phyloP scores from a whole-genome alignment of 108 stramenopile species.

The Skeletonema costatum region DNA sequence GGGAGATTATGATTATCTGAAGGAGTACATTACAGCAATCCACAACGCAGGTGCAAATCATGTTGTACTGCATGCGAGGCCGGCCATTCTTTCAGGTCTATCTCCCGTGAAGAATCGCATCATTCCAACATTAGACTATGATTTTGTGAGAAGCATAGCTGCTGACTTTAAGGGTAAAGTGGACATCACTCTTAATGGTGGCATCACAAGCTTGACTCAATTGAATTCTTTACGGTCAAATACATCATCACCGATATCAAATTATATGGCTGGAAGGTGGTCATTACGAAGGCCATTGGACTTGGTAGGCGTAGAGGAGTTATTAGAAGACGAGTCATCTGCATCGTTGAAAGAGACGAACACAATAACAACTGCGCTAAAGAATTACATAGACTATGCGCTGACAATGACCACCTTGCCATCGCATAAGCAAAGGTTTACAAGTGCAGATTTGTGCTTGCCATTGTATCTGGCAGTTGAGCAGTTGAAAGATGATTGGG shows the following conservation, averaged over 20 bases:
- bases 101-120: conserved; percentile 56
- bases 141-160: conserved; percentile 40
- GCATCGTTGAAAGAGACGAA: not conserved
- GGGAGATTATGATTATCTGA: conserved; percentile 30
- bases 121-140: conserved; percentile 52
- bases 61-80: conserved; percentile 56
- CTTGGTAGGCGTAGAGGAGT: conserved; percentile 23
- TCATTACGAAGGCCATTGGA: conserved; percentile 49
- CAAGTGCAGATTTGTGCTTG: conserved; percentile 43
- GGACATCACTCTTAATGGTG: conserved; percentile 58
- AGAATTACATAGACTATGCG: conserved; percentile 39
- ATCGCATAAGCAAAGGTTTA: not conserved
- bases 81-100: conserved; percentile 50
- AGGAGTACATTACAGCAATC: conserved; percentile 30
- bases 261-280: conserved; percentile 58
- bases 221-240: conserved; percentile 13
- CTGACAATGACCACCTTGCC: not conserved
- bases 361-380: not conserved
- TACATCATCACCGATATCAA: conserved; percentile 11
- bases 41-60: conserved; percentile 42
- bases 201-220: conserved; percentile 39
- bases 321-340: not conserved
- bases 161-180: conserved; percentile 42
- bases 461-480: conserved; percentile 50
- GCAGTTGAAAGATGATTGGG: conserved; percentile 53